These are phyloP conservation scores for Erythrophleum ivorense DNA, from an alignment of 331 rosid genomes.

Conservation along the genomic window DNA sequence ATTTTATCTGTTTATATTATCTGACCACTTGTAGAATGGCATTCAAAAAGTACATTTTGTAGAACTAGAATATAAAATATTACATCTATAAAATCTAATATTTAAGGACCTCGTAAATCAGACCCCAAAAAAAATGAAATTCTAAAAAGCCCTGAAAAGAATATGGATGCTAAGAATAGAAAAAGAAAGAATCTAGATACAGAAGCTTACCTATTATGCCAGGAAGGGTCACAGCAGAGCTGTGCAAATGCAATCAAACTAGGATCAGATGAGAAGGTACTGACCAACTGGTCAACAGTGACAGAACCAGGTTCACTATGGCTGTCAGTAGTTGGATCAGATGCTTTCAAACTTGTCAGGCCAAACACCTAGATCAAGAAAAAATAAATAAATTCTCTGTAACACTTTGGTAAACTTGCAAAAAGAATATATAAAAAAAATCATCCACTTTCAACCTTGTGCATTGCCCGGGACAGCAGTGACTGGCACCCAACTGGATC, in stretches of 20 bases:
- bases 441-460: constrained; percentile 64
- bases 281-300: constrained; percentile 88
- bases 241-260: constrained; percentile 98
- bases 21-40: neutral
- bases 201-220: constrained; percentile 73
- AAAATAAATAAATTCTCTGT: neutral
- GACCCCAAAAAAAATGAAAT: constrained; percentile 6
- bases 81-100: neutral
- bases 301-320: constrained; percentile 69
- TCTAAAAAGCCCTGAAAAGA: neutral
- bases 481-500: constrained; percentile 98
- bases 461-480: constrained; percentile 92
- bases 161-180: constrained; percentile 32
- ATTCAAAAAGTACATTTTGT: neutral
- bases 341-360: constrained; percentile 65
- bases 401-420: neutral
- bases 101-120: constrained; percentile 3
- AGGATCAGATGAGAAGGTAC: constrained; percentile 97
- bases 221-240: constrained; percentile 89
- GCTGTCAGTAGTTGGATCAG: constrained; percentile 43
- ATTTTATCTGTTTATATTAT: neutral
- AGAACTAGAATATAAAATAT: neutral
- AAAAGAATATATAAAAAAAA: neutral
- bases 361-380: constrained; percentile 82
- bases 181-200: constrained; percentile 23